phyloP scores from a whole-genome alignment of 108 stramenopile genomes.

The Cyclotella choctawhatcheeana region DNA sequence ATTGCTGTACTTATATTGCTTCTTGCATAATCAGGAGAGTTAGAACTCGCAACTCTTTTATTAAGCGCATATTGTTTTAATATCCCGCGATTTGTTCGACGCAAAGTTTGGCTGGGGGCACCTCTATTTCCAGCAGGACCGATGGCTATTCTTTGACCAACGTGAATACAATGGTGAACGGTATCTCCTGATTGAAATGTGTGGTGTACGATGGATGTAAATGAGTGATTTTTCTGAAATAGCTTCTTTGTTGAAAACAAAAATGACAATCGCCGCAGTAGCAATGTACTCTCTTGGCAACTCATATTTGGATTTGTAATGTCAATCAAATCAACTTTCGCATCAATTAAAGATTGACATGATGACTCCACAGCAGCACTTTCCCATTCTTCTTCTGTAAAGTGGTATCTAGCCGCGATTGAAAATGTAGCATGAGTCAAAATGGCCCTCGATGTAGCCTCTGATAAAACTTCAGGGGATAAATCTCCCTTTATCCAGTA shows the following conservation, averaged over 20 bases:
- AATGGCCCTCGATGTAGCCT: constrained; percentile 34
- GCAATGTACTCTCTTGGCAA: constrained; percentile 1
- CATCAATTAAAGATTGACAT: neutral
- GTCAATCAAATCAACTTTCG: constrained; percentile 31
- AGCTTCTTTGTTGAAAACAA: constrained; percentile 1
- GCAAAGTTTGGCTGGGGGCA: constrained; percentile 37
- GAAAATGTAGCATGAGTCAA: constrained; percentile 43
- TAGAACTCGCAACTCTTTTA: neutral
- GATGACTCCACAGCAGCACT: neutral
- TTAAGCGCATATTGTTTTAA: constrained; percentile 44
- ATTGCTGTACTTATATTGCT: constrained; percentile 39
- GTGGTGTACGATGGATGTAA: constrained; percentile 8
- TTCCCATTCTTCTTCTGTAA: constrained; percentile 33
- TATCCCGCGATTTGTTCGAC: constrained; percentile 37
- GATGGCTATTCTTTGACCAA: constrained; percentile 24
- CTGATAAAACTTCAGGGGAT: neutral
- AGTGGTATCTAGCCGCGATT: constrained; percentile 17
- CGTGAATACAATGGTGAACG: constrained; percentile 4
- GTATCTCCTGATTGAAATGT: neutral
- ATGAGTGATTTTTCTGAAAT: neutral
- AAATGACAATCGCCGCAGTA: constrained; percentile 12
- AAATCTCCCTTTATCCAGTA: constrained; percentile 16
- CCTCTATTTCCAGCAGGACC: constrained; percentile 38
- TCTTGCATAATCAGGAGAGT: neutral
- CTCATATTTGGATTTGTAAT: constrained; percentile 49